phyloP scores from a whole-genome alignment of 2,329 filamentous ascomycete species.

The Gliomastix tumulicola region DNA sequence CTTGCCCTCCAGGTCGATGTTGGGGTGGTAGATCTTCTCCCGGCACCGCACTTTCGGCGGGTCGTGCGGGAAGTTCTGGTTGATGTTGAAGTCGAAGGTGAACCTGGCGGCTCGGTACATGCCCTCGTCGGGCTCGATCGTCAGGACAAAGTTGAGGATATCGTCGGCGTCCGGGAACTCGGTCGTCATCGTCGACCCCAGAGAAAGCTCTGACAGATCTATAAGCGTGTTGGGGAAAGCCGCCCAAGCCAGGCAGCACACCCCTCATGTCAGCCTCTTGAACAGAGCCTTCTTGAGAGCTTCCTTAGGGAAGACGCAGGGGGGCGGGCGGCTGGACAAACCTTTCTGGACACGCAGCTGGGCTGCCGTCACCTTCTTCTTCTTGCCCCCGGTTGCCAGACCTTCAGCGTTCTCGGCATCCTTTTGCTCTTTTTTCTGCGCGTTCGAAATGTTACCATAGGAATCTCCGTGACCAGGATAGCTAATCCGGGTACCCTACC shows the following conservation, averaged over 20 bases:
- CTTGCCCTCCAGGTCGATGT: conserved; percentile 96
- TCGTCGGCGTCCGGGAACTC: conserved; percentile 78
- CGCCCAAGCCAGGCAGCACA: no score
- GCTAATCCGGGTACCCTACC: no score
- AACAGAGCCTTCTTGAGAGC: no score
- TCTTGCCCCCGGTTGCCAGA: conserved; percentile 66
- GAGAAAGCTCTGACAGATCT: conserved; percentile 78
- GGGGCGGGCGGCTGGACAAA: conserved; percentile 29
- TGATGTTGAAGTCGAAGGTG: conserved; percentile 86
- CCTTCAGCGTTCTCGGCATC: conserved; percentile 80
- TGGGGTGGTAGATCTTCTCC: conserved; percentile 98
- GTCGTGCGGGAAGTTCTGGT: conserved; percentile 93
- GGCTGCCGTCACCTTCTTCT: conserved; percentile 97
- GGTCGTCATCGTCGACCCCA: conserved; percentile 74
- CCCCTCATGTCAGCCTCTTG: neutral
- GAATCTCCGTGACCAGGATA: no score
- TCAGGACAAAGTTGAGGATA: conserved; percentile 77
- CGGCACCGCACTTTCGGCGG: conserved; percentile 95
- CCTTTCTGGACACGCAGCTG: conserved; percentile 95
- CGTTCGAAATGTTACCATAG: no score
- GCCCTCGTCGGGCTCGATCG: conserved; percentile 78
- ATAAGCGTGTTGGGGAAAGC: no score
- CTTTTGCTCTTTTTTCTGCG: conserved; percentile 91
- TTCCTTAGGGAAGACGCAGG: no score
- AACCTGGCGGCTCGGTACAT: conserved; percentile 85